Evolutionary conservation across 2,329 filamentous ascomycete genomes (phyloP), one percentile per base, ranked within the genome.

Genomic region (Fusarium cyanostomum): DNA sequence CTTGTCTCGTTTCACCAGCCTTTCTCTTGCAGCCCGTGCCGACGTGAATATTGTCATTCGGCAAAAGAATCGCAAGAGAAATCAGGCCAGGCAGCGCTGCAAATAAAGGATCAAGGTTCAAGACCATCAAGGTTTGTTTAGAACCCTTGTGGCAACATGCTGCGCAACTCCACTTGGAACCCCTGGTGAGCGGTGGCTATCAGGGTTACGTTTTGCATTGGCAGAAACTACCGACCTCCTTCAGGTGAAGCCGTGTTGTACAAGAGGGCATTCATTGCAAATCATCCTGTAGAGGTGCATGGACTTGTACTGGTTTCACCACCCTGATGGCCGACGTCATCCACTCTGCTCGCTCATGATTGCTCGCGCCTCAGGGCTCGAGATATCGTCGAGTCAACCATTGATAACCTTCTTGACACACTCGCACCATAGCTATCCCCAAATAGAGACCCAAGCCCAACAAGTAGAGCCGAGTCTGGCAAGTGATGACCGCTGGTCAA

Each of bases 261-360:
- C 27, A 12, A 39, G 34, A 39, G 46, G 7, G n/a, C 26, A 39
- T 39, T 34, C 46, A 50, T 39, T 50, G 46, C 46, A 50, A 39
- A 50, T 39, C 46, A 39, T 49, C 26, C 15, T 50, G 31, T 27
- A 39, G 21, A 21, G 43, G 21, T 37, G 24, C 31, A 16, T 48
- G 7, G 8, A 16, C 42, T 16, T 27, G 6, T 27, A 21, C 21
- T 21, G 6, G 21, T 15, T 7, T 16, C 13, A 15, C 12, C 28
- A 66, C 62, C 62, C 43, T 65, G 62, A 65, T 65, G 52, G 62
- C 16, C 16, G 43, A 27, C 18, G 21, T 27, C 26, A 27, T 24
- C 8, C 31, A 43, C 6, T 18, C 28, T 28, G 31, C 42, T 48
- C 12, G 13, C 21, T 16, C 10, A 12, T 24, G 13, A 10, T 13